Percentiles rank a stretch among this genome's conserved stretches.
phyloP scores from a whole-genome alignment of 2,329 filamentous ascomycete genomes.

The Colletotrichum neosansevieriae region DNA sequence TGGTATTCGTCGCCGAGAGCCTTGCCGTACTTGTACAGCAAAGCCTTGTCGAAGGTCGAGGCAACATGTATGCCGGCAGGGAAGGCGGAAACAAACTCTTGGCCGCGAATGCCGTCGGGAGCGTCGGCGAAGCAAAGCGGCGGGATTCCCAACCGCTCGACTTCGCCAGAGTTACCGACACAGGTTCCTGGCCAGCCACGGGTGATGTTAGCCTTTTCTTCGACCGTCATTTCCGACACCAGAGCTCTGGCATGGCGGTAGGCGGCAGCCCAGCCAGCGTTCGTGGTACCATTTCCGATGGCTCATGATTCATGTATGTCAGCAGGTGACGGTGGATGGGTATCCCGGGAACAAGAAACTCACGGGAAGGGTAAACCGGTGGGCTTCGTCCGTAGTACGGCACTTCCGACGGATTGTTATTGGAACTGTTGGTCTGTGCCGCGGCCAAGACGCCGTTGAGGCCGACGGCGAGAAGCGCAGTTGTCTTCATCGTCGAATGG shows the following conservation, averaged over 20 bases:
- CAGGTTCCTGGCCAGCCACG: slow-evolving; percentile 50
- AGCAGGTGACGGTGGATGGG: too few relatives aligned
- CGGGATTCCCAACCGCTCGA: slow-evolving; percentile 59
- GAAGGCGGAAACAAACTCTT: slow-evolving; percentile 62
- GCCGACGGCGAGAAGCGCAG: not conserved
- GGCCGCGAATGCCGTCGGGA: slow-evolving; percentile 61
- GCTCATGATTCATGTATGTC: slow-evolving; percentile 5
- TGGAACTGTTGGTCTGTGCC: slow-evolving; percentile 14
- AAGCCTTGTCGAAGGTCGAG: slow-evolving; percentile 64
- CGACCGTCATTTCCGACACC: slow-evolving; percentile 72
- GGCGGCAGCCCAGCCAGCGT: slow-evolving; percentile 63
- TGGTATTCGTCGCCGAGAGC: slow-evolving; percentile 51
- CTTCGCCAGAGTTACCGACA: slow-evolving; percentile 60
- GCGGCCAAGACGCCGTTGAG: slow-evolving; percentile 12
- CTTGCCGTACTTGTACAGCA: slow-evolving; percentile 53
- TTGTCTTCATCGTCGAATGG: slow-evolving; percentile 20
- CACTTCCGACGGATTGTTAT: slow-evolving; percentile 31
- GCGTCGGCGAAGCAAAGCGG: slow-evolving; percentile 64
- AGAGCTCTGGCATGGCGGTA: slow-evolving; percentile 69
- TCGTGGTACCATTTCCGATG: slow-evolving; percentile 20
- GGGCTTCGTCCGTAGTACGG: slow-evolving; percentile 35
- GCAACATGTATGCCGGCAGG: slow-evolving; percentile 62
- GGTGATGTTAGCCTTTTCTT: slow-evolving; percentile 69
- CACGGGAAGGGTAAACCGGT: slow-evolving; percentile 32
- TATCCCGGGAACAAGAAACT: not conserved